These are phyloP conservation scores for Venturia carpophila DNA, from an alignment of 2,329 filamentous ascomycete genomes.

Conservation along the genomic window DNA sequence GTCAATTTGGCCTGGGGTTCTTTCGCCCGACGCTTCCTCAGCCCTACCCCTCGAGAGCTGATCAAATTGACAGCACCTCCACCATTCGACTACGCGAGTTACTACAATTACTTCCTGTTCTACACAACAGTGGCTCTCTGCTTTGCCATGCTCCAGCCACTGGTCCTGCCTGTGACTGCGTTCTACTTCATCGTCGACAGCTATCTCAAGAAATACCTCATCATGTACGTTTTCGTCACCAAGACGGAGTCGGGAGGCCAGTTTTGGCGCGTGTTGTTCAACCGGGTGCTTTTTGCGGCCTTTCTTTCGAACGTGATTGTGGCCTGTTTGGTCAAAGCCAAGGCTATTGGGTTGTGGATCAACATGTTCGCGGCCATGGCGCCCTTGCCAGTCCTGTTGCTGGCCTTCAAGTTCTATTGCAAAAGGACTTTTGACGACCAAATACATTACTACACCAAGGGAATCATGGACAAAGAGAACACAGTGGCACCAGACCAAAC, in stretches of 20 bases:
- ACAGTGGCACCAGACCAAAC: conserved; percentile 34
- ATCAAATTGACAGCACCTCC: conserved; percentile 91
- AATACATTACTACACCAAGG: conserved; percentile 71
- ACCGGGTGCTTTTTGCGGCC: conserved; percentile 78
- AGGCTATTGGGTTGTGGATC: conserved; percentile 40
- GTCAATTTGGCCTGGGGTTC: conserved; percentile 79
- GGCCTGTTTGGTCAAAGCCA: conserved; percentile 66
- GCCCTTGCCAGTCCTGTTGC: conserved; percentile 69
- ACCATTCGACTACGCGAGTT: conserved; percentile 87
- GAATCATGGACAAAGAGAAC: conserved; percentile 44
- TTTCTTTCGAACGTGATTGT: conserved; percentile 73
- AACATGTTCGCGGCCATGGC: conserved; percentile 60
- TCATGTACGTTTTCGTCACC: conserved; percentile 74
- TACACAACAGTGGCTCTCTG: conserved; percentile 84
- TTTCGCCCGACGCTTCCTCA: conserved; percentile 74
- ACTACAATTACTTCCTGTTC: conserved; percentile 97
- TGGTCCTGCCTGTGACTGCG: conserved; percentile 77
- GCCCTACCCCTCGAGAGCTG: conserved; percentile 79
- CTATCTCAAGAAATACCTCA: conserved; percentile 83
- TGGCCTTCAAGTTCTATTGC: conserved; percentile 85
- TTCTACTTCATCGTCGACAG: conserved; percentile 84
- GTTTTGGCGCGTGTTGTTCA: conserved; percentile 88
- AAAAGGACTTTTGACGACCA: conserved; percentile 65
- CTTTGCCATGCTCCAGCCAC: conserved; percentile 76
- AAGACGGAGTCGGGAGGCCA: conserved; percentile 93